Base-by-base conservation (phyloP, 164 flowering plant genomes). In the Malania oleifera region DNA sequence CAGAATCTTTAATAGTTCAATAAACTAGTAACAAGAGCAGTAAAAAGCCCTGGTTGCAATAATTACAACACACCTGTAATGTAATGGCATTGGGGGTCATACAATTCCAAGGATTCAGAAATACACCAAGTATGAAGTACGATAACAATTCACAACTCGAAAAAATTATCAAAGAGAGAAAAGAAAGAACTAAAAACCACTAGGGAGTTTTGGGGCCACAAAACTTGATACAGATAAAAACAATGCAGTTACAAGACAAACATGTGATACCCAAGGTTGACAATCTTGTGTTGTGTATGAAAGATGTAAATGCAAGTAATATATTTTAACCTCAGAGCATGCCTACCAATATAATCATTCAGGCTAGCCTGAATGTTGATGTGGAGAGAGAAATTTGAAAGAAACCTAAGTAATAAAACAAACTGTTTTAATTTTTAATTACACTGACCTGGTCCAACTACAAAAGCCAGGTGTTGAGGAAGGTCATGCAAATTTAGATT, bases 401-500 rank as follows among this genome's bases (percentile, higher is more conserved):
- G 40, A 64, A 48, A 51, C 67, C 20, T 19, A 41, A 28, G n/a
- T n/a, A n/a, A n/a, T 6, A 66, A 67, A 70, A 57, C 46, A 28
- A 58, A 56, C 68, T 61, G 54, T 61, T 52, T 52, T 66, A 70
- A 64, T 70, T 61, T 52, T 52, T 66, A 70, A 64, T 70, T 65
- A 73, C 76, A 73, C 23, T 14, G 61, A 65, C 64, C 65, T 27
- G 57, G 55, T 19, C 24, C 40, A 27, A 66, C 62, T 52, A 66
- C 66, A 67, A 68, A 64, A 61, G 70, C 63, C 65, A 41, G 37
- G 64, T n/a, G 70, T 39, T 45, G 53, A 19, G 13, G 41, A 63
- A 27, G 67, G 60, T 76, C 69, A 87, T 38, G 61, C 12, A 66
- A 85, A 75, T 62, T 71, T 82, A 24, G 90, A 83, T 62, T 81